phyloP scores from a whole-genome alignment of 2,329 filamentous ascomycete genomes.

The Paracorniculantispora psalliotae region DNA sequence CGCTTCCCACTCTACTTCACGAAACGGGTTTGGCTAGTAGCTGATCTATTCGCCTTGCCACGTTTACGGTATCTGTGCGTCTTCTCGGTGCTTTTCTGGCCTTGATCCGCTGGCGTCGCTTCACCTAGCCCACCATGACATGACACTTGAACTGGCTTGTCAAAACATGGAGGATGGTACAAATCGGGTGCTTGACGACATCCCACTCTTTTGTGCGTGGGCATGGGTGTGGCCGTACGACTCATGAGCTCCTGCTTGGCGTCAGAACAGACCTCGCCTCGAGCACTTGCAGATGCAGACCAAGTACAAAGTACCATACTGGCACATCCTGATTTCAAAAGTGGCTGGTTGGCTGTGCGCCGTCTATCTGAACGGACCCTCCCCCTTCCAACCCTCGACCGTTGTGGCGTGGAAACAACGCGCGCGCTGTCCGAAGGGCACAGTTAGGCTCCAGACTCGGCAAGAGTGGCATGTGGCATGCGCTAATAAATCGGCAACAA shows the following conservation, averaged over 20 bases:
- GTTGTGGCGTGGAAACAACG: slow-evolving; percentile 5
- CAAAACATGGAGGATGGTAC: neutral
- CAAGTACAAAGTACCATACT: neutral
- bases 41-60: neutral
- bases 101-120: neutral
- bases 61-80: slow-evolving; percentile 1
- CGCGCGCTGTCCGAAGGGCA: neutral
- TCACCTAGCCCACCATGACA: neutral
- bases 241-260: slow-evolving; percentile 8
- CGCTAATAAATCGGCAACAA: neutral
- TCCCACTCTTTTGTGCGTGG: neutral
- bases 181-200: neutral
- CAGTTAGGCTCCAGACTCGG: neutral
- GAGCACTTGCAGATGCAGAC: neutral
- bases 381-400: neutral
- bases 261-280: neutral
- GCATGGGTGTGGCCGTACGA: neutral
- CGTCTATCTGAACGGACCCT: neutral
- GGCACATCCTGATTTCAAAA: neutral
- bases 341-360: neutral
- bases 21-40: neutral
- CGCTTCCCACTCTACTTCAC: too few species aligned
- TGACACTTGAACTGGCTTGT: neutral
- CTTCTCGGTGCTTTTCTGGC: neutral
- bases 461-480: neutral